phyloP scores from a whole-genome alignment of 2,329 filamentous ascomycete genomes.

The Thyridium curvatum region DNA sequence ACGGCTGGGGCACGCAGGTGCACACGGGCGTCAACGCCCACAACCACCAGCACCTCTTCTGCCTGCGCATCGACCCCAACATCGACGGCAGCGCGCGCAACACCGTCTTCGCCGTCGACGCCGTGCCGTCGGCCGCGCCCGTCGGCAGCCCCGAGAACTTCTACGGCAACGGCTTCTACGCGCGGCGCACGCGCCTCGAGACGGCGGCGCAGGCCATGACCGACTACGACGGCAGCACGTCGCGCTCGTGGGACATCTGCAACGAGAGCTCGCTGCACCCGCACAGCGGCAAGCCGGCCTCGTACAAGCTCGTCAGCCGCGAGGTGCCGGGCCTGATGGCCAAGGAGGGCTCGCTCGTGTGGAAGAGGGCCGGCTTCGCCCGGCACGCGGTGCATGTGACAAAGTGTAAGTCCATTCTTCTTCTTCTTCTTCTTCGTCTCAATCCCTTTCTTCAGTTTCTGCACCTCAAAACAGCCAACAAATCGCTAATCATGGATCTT shows the following conservation, averaged over 20 bases:
- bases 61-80: conserved; percentile 78
- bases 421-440: neutral
- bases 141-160: conserved; percentile 77
- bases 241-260: conserved; percentile 83
- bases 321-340: conserved; percentile 76
- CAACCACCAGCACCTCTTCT: conserved; percentile 95
- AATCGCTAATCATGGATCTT: too few relatives aligned
- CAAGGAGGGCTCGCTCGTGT: conserved; percentile 74
- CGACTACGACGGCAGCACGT: conserved; percentile 75
- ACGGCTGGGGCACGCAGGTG: conserved; percentile 87
- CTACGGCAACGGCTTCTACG: conserved; percentile 87
- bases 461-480: too few relatives aligned
- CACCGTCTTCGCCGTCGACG: conserved; percentile 79
- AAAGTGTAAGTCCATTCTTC: conserved; percentile 56
- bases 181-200: conserved; percentile 72
- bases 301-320: conserved; percentile 84
- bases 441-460: neutral
- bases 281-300: conserved; percentile 76
- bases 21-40: conserved; percentile 89
- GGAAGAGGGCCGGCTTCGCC: conserved; percentile 85
- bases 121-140: conserved; percentile 61
- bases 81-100: conserved; percentile 74
- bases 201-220: conserved; percentile 64
- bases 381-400: conserved; percentile 85
- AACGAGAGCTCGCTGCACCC: conserved; percentile 82